Evolutionary conservation across 1,284 basidiomycete species (phyloP).

Genomic region (Fomitopsis palustris): DNA sequence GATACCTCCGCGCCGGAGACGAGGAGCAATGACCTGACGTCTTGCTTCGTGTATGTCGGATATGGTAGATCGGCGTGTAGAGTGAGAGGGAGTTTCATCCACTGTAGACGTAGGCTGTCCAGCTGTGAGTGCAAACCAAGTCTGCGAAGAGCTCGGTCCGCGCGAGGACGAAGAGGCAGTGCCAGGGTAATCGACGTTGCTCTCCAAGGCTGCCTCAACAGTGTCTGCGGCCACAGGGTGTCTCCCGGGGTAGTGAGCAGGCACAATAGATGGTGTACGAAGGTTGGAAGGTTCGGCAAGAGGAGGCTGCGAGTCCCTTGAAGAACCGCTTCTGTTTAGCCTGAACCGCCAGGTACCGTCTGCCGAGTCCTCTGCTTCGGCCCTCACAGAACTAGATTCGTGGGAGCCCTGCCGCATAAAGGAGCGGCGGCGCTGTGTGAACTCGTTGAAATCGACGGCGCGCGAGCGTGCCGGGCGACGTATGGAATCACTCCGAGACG

Average conservation of each 20-base stretch:
- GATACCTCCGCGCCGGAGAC: slow-evolving; percentile 56
- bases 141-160: slow-evolving; percentile 21
- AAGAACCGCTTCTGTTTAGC: slow-evolving; percentile 8
- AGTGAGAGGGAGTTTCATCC: slow-evolving; percentile 2
- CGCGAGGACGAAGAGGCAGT: neutral
- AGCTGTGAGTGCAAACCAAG: slow-evolving; percentile 24
- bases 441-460: slow-evolving; percentile 64
- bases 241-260: neutral
- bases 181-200: neutral
- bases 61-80: slow-evolving; percentile 9
- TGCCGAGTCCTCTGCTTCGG: slow-evolving; percentile 16
- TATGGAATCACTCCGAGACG: slow-evolving; percentile 46
- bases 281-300: neutral
- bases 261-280: neutral
- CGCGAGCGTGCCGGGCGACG: slow-evolving; percentile 50
- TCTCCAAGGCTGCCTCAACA: slow-evolving; percentile 1
- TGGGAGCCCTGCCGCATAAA: slow-evolving; percentile 17
- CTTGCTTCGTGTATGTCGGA: slow-evolving; percentile 14
- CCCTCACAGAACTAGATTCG: slow-evolving; percentile 8
- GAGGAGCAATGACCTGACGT: slow-evolving; percentile 31
- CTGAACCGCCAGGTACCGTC: slow-evolving; percentile 18
- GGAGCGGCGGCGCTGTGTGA: slow-evolving; percentile 55
- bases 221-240: slow-evolving; percentile 5
- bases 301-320: neutral
- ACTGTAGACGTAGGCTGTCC: slow-evolving; percentile 2